Base-by-base conservation (phyloP, 768 basidiomycete genomes). In the Lentinula boryana region DNA sequence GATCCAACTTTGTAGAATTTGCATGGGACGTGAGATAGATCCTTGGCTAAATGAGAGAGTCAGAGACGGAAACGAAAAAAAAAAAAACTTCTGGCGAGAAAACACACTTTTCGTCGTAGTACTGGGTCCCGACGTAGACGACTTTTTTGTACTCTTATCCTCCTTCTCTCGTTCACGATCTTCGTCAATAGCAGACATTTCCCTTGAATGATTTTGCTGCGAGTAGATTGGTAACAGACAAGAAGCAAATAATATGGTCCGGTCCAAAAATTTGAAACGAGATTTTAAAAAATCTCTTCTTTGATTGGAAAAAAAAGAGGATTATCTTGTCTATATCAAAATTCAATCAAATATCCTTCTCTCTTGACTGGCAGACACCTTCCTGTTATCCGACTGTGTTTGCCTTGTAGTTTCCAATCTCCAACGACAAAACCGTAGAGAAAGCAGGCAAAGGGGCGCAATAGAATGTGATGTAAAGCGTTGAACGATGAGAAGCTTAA, bases 1-100 rank as follows among this genome's bases (percentile, higher is more conserved):
- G 87, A 88, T 36, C 95, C 93, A 64, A 92, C 89, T 70, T 90
- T 92, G 85, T 87, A 97, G 83, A 98, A 98, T 76, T 96, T 92
- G 79, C 96, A 98, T 1, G 95, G 95, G 13, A 98, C 96, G 80
- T 97, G 95, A 2, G 91, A 92, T 59, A 98, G 82, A 71, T 94
- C 92, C 72, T 93, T 93, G 54, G 87, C 88, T 88, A 70, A 38
- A n/a, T 13, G 10, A 41, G 43, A 48, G 5, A 21, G 13, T 9
- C 27, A 27, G 27, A 35, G 32, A 38, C 5, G 36, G 7, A 21
- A 8, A 40, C 4, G 36, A 36, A 18, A 18, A 36, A 35, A 35
- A 16, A n/a, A 54, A 36, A 21, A 36, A 38, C 33, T 54, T 18
- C 18, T 5, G n/a, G 12, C 12, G 10, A 40, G 18, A 18, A 23